phyloP scores from a whole-genome alignment of 192 early-diverging fungal genomes.

The Coemansia guatemalensis region DNA sequence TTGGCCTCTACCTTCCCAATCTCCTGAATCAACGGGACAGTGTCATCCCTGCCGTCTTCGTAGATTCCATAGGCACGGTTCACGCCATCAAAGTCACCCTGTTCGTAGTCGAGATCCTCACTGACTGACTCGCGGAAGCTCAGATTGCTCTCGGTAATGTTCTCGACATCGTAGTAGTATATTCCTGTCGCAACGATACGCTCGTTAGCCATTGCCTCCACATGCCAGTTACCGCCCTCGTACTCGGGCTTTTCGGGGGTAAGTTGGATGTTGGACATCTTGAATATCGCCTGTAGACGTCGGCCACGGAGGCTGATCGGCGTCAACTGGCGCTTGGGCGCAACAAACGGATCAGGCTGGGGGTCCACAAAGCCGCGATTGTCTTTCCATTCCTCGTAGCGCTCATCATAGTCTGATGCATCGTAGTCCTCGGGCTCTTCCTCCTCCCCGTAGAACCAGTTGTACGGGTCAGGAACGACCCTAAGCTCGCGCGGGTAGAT shows the following conservation, averaged over 20 bases:
- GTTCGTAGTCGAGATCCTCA: slow-evolving; percentile 8
- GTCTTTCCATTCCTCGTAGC: slow-evolving; percentile 23
- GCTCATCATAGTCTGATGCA: slow-evolving; percentile 18
- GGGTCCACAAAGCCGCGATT: slow-evolving; percentile 21
- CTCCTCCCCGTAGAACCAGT: slow-evolving; percentile 24
- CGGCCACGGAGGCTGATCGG: slow-evolving; percentile 42
- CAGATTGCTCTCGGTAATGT: slow-evolving; percentile 65
- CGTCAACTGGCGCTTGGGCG: slow-evolving; percentile 22
- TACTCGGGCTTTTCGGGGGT: slow-evolving; percentile 64
- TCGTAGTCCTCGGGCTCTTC: slow-evolving; percentile 16
- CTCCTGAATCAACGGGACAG: slow-evolving; percentile 35
- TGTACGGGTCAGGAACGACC: slow-evolving; percentile 16
- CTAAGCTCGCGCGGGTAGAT: slow-evolving; percentile 6
- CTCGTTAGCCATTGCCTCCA: slow-evolving; percentile 72
- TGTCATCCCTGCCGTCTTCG: slow-evolving; percentile 11
- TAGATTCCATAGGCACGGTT: slow-evolving; percentile 44
- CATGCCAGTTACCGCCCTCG: slow-evolving; percentile 63
- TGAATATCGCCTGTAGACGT: slow-evolving; percentile 65
- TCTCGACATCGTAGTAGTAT: slow-evolving; percentile 68
- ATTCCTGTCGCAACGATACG: slow-evolving; percentile 72
- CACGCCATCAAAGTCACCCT: slow-evolving; percentile 16
- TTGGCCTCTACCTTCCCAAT: slow-evolving; percentile 50
- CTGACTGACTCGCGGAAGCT: slow-evolving; percentile 54
- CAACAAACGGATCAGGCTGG: slow-evolving; percentile 41
- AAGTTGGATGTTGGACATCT: slow-evolving; percentile 67